Percentiles rank a stretch among this genome's conserved stretches.
These are phyloP conservation scores for Thecaphora thlaspeos DNA, from an alignment of 1,284 basidiomycete species.

Conservation along the genomic window DNA sequence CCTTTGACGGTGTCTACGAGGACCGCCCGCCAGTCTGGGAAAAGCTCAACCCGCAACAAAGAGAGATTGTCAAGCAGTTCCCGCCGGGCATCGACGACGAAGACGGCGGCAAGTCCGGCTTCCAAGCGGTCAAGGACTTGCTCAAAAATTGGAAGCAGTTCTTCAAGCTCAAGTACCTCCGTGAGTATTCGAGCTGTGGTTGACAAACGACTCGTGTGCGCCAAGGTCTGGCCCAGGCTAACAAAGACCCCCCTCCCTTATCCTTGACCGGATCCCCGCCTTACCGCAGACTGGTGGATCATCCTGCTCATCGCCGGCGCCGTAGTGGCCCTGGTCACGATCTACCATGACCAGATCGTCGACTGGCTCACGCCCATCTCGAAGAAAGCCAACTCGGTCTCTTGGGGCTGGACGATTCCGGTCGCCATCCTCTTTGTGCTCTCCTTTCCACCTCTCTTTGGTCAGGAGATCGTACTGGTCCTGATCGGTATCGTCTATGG, in stretches of 20 bases:
- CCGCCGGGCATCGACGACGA: slow-evolving; percentile 50
- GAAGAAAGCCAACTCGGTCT: slow-evolving; percentile 65
- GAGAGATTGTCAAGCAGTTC: slow-evolving; percentile 42
- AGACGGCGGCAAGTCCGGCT: slow-evolving; percentile 21
- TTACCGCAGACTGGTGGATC: slow-evolving; percentile 64
- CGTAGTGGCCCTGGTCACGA: slow-evolving; percentile 65
- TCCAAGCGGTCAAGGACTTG: slow-evolving; percentile 18
- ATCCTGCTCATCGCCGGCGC: slow-evolving; percentile 58
- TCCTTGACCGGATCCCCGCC: too few relatives aligned
- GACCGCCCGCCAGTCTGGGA: slow-evolving; percentile 22
- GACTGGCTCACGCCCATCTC: slow-evolving; percentile 68
- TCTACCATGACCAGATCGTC: slow-evolving; percentile 71
- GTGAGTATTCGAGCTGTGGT: slow-evolving; percentile 3
- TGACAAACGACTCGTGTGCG: too few relatives aligned
- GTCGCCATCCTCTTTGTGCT: slow-evolving; percentile 75
- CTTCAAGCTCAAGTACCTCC: slow-evolving; percentile 40
- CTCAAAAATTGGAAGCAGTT: slow-evolving; percentile 35
- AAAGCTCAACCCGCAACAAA: slow-evolving; percentile 35
- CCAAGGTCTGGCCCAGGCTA: too few relatives aligned
- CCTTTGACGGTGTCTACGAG: slow-evolving; percentile 29
- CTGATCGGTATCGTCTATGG: slow-evolving; percentile 69
- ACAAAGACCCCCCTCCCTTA: too few relatives aligned
- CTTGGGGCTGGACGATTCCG: slow-evolving; percentile 75
- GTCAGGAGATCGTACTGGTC: slow-evolving; percentile 73
- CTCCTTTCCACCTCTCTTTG: slow-evolving; percentile 63